These are phyloP conservation scores for Croton laevigatus DNA, from an alignment of 441 rosid species.

Conservation along the genomic window DNA sequence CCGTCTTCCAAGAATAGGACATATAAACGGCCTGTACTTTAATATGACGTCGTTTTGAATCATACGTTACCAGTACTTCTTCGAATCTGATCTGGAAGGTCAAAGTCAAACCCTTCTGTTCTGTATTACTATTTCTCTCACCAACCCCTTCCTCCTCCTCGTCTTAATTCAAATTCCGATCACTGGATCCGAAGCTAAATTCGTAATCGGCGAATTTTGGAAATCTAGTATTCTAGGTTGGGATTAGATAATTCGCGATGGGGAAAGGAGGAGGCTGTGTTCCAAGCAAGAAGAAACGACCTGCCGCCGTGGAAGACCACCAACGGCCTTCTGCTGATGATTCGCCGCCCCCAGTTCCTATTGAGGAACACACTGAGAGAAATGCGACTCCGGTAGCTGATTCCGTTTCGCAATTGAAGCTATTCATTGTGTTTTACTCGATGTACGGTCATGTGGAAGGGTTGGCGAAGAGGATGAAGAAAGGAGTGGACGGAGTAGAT, in stretches of 20 bases:
- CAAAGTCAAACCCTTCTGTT: not conserved
- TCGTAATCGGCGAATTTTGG: not conserved
- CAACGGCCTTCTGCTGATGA: slow-evolving; percentile 4
- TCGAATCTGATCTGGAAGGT: not conserved
- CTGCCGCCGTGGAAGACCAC: slow-evolving; percentile 35
- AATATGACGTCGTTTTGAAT: not conserved
- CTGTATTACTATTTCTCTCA: not conserved
- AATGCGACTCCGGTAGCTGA: slow-evolving; percentile 1
- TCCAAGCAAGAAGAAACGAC: slow-evolving; percentile 80
- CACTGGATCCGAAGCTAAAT: not conserved
- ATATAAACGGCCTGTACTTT: not conserved
- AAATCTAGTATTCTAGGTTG: not conserved
- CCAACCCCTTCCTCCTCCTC: too few species aligned
- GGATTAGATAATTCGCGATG: slow-evolving; percentile 41
- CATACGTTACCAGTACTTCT: not conserved
- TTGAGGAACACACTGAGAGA: slow-evolving; percentile 33
- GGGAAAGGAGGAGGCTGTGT: slow-evolving; percentile 98
- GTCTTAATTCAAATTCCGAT: not conserved
- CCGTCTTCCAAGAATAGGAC: not conserved
- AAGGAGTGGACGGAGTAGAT: slow-evolving; percentile 70
- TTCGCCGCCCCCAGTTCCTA: slow-evolving; percentile 37
- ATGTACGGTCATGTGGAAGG: slow-evolving; percentile 95
- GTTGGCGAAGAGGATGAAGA: slow-evolving; percentile 88
- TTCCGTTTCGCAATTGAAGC: slow-evolving; percentile 29
- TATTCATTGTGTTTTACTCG: slow-evolving; percentile 80